Evolutionary conservation across 176 grass and related monocot genomes (phyloP).

Genomic region (Chloris gayana): DNA sequence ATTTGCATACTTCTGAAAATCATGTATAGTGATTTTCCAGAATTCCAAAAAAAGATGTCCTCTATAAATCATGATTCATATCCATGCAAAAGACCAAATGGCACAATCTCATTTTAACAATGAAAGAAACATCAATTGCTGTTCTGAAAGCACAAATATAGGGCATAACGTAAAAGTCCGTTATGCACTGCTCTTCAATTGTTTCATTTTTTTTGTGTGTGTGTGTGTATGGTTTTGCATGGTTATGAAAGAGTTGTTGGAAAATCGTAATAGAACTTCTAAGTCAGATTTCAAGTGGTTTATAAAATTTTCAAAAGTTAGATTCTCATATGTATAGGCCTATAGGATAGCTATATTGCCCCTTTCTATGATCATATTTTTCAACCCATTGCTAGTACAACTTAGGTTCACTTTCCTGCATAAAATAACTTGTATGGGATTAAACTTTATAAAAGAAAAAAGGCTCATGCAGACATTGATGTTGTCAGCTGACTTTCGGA

Average conservation of each 20-base stretch:
- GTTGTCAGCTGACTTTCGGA: not conserved
- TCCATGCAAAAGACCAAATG: not conserved
- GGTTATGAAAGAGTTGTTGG: not conserved
- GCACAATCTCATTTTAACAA: not conserved
- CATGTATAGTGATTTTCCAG: not conserved
- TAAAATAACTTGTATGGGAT: not conserved
- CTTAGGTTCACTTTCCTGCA: not conserved
- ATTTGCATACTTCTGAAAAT: conserved; percentile 6
- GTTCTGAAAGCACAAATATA: not conserved
- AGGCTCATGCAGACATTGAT: conserved; percentile 1
- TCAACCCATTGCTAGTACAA: not conserved
- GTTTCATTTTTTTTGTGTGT: not conserved
- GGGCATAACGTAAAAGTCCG: not conserved
- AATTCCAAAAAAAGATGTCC: not conserved
- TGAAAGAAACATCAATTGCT: not conserved
- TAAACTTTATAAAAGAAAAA: not conserved
- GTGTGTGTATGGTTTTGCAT: not conserved
- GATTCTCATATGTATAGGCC: not conserved
- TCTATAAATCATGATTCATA: not conserved
- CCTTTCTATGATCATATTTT: not conserved
- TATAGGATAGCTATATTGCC: not conserved
- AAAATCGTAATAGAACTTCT: not conserved
- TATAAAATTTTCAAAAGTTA: not conserved
- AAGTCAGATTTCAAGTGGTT: not conserved
- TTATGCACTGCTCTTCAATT: not conserved